Base-by-base conservation (phyloP, 305 asterid genomes). In the Solanum hybrid region DNA sequence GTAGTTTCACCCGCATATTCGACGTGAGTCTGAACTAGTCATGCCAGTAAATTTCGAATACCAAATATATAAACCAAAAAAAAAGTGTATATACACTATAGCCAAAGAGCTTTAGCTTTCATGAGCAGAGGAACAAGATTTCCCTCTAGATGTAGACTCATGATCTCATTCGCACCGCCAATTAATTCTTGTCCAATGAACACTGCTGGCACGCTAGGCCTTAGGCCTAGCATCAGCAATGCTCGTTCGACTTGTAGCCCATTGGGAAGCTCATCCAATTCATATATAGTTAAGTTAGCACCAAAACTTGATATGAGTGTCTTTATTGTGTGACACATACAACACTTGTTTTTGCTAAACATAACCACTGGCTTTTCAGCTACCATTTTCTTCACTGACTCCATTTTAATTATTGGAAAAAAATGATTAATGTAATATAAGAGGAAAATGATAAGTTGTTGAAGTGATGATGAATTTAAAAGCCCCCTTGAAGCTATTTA, bases 151-250 rank as follows among this genome's bases (percentile, higher is more conserved):
- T 96, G 98, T 16, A 96, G 96, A 89, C 96, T 94, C 96, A 96
- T 95, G 67, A 96, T 93, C 91, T 96, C 98, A 87, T 93, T 89
- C 8, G 98, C 94, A 5, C 98, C 96, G 2, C 99, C 99, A 20
- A 96, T 94, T 34, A 96, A 51, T 74, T 94, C 93, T 82, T 93
- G 93, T 87, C 94, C 95, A 22, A 96, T 93, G 91, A 93, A 96
- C 90, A 95, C 97, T 4, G 91, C 95, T n/a, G 99, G 99, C 20
- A 95, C 90, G 88, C 90, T 92, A 42, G 89, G 78, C 87, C 88
- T 36, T 76, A 89, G 85, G 42, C 96, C 95, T 3, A 79, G 39
- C 8, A 89, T 93, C 87, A 87, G 11, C 76, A 96, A 90, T 5
- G 95, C 95, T 90, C 69, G 91, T 83, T 96, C 98, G 16, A 94